phyloP scores from a whole-genome alignment of 129 eudicot species.

The Chrysanthemum seticuspe region DNA sequence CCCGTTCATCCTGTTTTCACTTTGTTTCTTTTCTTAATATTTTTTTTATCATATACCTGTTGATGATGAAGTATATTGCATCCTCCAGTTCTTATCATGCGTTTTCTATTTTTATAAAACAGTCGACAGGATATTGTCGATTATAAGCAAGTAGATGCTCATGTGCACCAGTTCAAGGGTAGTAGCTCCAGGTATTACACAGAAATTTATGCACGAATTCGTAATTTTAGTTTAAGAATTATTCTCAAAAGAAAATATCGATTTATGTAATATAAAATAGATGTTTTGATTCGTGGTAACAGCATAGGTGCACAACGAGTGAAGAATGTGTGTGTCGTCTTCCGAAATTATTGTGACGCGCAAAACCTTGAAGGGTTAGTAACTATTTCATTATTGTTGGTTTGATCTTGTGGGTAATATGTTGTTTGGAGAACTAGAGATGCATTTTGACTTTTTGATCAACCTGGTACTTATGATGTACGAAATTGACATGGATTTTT shows the following conservation, averaged over 20 bases:
- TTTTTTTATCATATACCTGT: background rate
- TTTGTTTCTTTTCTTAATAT: background rate
- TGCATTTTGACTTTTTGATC: background rate
- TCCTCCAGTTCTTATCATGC: background rate
- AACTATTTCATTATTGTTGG: background rate
- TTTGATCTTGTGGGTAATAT: background rate
- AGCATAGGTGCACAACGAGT: conserved; percentile 81
- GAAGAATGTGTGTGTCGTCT: conserved; percentile 52
- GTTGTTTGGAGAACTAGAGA: too few species aligned
- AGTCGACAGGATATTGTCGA: conserved; percentile 75
- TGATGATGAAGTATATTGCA: background rate
- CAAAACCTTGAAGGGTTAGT: conserved; percentile 76
- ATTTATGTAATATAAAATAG: conserved; percentile 7
- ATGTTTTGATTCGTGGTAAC: conserved; percentile 33
- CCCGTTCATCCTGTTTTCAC: background rate
- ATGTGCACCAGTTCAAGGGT: conserved; percentile 93
- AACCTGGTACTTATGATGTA: background rate
- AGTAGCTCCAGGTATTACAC: conserved; percentile 76
- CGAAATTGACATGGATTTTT: background rate
- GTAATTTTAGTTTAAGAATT: background rate
- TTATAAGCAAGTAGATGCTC: conserved; percentile 74
- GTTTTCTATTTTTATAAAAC: background rate
- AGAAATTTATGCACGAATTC: background rate
- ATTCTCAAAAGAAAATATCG: background rate
- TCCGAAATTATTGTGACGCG: conserved; percentile 65